A percentile compares a stretch with the other conserved stretches of the same genome.
Evolutionary conservation across 108 stramenopile species (phyloP).

Genomic region (Craspedostauros australis): DNA sequence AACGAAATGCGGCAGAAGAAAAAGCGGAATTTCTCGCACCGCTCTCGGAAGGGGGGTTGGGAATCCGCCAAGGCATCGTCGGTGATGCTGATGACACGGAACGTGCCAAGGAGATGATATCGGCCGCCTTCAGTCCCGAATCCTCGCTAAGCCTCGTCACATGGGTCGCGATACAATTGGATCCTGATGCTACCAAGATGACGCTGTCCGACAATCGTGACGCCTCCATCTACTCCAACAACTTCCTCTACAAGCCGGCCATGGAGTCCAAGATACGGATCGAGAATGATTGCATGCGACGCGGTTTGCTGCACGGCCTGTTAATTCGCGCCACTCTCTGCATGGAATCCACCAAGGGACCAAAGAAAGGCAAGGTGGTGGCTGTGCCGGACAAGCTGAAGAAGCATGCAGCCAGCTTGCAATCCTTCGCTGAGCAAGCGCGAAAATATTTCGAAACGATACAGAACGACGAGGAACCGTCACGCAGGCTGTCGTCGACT

Average conservation of each 20-base stretch:
- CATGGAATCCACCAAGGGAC: slow-evolving; percentile 50
- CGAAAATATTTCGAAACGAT: slow-evolving; percentile 7
- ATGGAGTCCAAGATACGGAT: slow-evolving; percentile 26
- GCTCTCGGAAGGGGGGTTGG: slow-evolving; percentile 25
- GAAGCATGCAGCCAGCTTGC: slow-evolving; percentile 47
- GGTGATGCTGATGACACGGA: slow-evolving; percentile 52
- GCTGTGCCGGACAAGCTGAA: slow-evolving; percentile 39
- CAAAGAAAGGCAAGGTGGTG: slow-evolving; percentile 72
- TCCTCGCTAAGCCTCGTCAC: slow-evolving; percentile 47
- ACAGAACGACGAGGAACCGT: not conserved
- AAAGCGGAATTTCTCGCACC: too few relatives aligned
- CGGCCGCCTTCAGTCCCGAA: slow-evolving; percentile 43
- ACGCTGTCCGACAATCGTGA: slow-evolving; percentile 65
- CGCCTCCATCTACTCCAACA: slow-evolving; percentile 36
- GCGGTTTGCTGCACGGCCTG: slow-evolving; percentile 57
- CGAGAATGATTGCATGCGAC: slow-evolving; percentile 28
- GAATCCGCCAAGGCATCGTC: slow-evolving; percentile 53
- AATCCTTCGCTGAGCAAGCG: slow-evolving; percentile 18
- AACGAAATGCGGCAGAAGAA: slow-evolving; percentile 26
- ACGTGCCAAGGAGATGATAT: slow-evolving; percentile 49
- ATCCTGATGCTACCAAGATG: slow-evolving; percentile 1
- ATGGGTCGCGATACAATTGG: slow-evolving; percentile 9
- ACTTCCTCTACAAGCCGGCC: slow-evolving; percentile 23
- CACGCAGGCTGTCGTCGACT: slow-evolving; percentile 1
- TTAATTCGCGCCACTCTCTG: slow-evolving; percentile 57